Evolutionary conservation across 306 rosid genomes (phyloP), one percentile per base, ranked within the genome.

Genomic region (Datisca glomerata): DNA sequence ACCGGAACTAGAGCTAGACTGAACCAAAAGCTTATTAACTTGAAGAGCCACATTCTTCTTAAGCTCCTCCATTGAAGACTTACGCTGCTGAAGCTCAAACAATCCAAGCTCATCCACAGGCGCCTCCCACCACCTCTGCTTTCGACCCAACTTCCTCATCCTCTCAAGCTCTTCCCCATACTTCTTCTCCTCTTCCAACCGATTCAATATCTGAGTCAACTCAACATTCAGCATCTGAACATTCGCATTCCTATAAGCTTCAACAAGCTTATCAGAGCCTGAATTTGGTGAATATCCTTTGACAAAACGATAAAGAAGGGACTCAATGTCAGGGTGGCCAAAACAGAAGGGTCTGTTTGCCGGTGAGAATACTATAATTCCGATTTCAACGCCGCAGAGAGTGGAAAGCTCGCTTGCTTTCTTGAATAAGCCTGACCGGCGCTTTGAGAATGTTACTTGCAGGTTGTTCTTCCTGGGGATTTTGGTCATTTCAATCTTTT

Each of bases 391-490:
- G 15, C 76, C 29, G 43, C 79, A 70, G 16, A 78, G 41, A 23
- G 69, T 27, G 17, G 64, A 63, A 4, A 78, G 68, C 56, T 78
- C 81, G 13, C 69, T 55, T 4, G 76, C 81, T 45, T 73, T 78
- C 31, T 67, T 78, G 51, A 78, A 78, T 6, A 73, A 11, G 0
- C 87, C 74, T 0, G 47, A 18, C 13, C 73, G 44, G 17, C 84
- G 53, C 24, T 70, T 70, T 0, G 72, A 70, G 69, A 75, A 66
- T 1, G 81, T 78, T 12, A 73, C 78, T 18, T 78, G 76, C 50
- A 53, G 64, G 64, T 44, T 70, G 19, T 51, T n/a, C 1, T 37
- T 41, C 11, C 64, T 60, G 10, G 41, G 70, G 0, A 78, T 48
- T n/a, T 67, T 52, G 48, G 73, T 67, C 15, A 78, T 78, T 54